These are phyloP conservation scores for Daldinia caldariorum DNA, from an alignment of 495 filamentous ascomycete species.

Conservation along the genomic window DNA sequence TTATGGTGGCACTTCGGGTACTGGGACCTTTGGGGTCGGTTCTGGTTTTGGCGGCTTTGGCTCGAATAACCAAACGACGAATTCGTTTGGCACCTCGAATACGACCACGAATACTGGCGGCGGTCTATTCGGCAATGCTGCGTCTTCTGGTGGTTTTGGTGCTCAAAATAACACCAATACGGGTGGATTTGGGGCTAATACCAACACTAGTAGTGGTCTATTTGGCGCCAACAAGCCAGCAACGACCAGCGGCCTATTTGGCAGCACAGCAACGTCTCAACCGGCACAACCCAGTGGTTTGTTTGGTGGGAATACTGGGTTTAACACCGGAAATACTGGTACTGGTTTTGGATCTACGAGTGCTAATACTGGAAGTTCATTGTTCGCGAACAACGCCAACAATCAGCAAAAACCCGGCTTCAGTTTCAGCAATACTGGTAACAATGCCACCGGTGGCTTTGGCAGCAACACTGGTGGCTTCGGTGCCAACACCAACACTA, in stretches of 20 bases:
- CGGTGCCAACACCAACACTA: constrained; percentile 29
- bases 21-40: constrained; percentile 80
- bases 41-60: constrained; percentile 68
- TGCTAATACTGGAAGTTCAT: constrained; percentile 39
- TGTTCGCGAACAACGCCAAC: constrained; percentile 45
- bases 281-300: constrained; percentile 47
- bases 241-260: constrained; percentile 58
- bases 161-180: constrained; percentile 54
- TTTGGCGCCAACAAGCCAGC: constrained; percentile 61
- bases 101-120: constrained; percentile 52
- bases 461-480: constrained; percentile 52
- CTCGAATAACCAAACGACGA: constrained; percentile 47
- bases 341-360: constrained; percentile 48
- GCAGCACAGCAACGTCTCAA: constrained; percentile 56
- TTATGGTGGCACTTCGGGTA: constrained; percentile 79
- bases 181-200: constrained; percentile 54
- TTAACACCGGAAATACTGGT: constrained; percentile 42
- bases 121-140: constrained; percentile 61
- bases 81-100: constrained; percentile 55
- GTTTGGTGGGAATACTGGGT: constrained; percentile 63
- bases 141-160: constrained; percentile 65
- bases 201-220: constrained; percentile 48
- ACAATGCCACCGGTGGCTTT: constrained; percentile 55
- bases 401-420: constrained; percentile 45
- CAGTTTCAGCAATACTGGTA: constrained; percentile 48